Evolutionary conservation across 176 grass and related monocot genomes (phyloP).

Genomic region (Cenchrus fungigraminus): DNA sequence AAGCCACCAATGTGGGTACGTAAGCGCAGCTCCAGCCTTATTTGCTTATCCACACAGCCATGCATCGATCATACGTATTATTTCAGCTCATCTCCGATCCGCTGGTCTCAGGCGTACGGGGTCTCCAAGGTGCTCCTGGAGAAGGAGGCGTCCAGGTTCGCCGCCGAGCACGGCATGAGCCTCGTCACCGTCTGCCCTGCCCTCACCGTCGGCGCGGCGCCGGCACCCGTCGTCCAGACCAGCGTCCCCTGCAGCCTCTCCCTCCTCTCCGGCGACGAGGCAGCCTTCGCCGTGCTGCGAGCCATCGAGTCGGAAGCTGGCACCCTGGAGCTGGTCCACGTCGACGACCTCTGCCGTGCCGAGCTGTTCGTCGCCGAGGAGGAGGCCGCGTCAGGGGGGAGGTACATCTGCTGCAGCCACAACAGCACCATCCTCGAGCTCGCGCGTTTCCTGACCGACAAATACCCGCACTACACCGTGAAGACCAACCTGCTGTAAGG

Average conservation of each 20-base stretch:
- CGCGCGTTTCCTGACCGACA: conserved; percentile 42
- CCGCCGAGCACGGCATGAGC: conserved; percentile 40
- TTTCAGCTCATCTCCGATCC: too few species aligned
- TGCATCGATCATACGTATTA: too few species aligned
- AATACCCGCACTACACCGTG: conserved; percentile 44
- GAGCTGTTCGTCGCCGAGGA: conserved; percentile 61
- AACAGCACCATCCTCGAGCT: conserved; percentile 50
- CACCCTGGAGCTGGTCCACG: conserved; percentile 6
- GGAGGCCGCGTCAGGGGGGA: conserved; percentile 42
- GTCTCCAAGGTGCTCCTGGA: conserved; percentile 31
- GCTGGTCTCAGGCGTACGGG: conserved; percentile 28
- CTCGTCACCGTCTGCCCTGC: conserved; percentile 32
- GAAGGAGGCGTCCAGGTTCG: conserved; percentile 38
- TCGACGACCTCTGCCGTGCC: conserved; percentile 68
- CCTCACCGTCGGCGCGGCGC: too few species aligned
- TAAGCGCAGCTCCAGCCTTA: too few species aligned
- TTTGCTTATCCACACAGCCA: too few species aligned
- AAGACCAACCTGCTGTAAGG: conserved; percentile 18
- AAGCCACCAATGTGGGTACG: conserved; percentile 47
- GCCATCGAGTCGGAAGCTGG: background rate
- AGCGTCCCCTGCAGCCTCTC: too few species aligned
- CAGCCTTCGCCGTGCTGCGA: conserved; percentile 32
- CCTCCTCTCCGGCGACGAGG: conserved; percentile 34
- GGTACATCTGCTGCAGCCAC: conserved; percentile 53
- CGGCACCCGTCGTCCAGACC: too few species aligned